Base-by-base conservation (phyloP, 345 rosid genomes). In the Citrus glauca region DNA sequence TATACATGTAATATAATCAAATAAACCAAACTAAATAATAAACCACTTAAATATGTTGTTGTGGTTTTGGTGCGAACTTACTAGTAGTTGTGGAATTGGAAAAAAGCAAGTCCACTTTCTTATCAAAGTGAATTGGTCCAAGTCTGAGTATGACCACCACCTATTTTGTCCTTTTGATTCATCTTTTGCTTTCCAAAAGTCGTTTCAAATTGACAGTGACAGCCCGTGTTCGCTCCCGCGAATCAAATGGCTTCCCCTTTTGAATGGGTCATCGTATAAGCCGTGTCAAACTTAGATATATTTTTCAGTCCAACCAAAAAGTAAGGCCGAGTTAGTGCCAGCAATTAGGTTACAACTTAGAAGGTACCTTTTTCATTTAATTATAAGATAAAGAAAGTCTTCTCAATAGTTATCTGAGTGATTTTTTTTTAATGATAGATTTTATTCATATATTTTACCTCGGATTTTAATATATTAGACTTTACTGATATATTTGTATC, bases 331-430 rank as follows among this genome's bases (percentile, higher is more conserved):
- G 50, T 42, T 11, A 11, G 50, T 42, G 50, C 50, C 50, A 2
- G 4, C 4, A 10, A 42, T 42, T 42, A 40, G 14, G 45, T 9
- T 40, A 9, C 0, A 32, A 2, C 33, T 32, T 4, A 32, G 13
- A 40, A 0, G 50, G 9, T 0, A 0, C 4, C 14, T 42, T 11
- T 5, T 40, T 13, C 6, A 8, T 0, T 42, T 10, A 42, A 42
- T 42, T 42, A 0, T 42, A 3, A 11, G 50, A 11, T 11, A 3
- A 42, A 11, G 45, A 9, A 40, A 40, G 48, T 10, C 48, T 42
- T 11, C 4, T 3, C 48, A 42, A 42, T 42, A 0, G 16, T 11
- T 0, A 40, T 9, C 0, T 0, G 16, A 42, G 48, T 42, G 16
- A 45, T 45, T 45, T 45, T 25, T 25, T 33, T 11, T 0, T 13